These are phyloP conservation scores for Eimeria falciformis DNA, from an alignment of 169 alveolate species.

Conservation along the genomic window DNA sequence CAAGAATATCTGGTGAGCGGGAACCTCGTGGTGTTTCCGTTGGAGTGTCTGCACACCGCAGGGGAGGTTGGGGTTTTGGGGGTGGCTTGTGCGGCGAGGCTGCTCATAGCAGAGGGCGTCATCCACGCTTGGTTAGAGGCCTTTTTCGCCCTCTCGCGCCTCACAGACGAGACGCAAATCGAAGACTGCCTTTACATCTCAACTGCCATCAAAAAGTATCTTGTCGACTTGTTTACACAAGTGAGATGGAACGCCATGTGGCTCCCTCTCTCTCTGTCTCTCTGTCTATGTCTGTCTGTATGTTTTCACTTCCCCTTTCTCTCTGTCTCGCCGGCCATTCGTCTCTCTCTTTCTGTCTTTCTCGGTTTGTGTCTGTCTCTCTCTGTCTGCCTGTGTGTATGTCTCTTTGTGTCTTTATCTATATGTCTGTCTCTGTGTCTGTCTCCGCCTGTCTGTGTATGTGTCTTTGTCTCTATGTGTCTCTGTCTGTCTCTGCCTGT, in stretches of 20 bases:
- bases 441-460: background rate
- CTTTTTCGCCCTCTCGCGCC: background rate
- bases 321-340: background rate
- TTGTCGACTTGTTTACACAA: conserved; percentile 54
- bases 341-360: background rate
- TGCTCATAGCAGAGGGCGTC: conserved; percentile 28
- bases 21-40: conserved; percentile 42
- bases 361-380: too few relatives aligned
- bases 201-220: background rate
- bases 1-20: conserved; percentile 48
- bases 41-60: conserved; percentile 46
- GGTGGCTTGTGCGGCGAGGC: conserved; percentile 2
- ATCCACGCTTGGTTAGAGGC: conserved; percentile 32
- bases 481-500: background rate
- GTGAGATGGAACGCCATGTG: background rate
- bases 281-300: background rate
- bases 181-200: conserved; percentile 4
- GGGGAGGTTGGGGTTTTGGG: background rate
- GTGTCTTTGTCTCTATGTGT: too few relatives aligned
- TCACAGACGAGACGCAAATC: background rate
- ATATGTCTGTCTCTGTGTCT: background rate
- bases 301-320: background rate
- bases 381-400: too few relatives aligned
- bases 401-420: background rate
- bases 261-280: background rate